Percentiles rank a stretch among this genome's conserved stretches.
Conservation (phyloP, 1,284 basidiomycete genomes). For the Singerocomus rubriflavus region DNA sequence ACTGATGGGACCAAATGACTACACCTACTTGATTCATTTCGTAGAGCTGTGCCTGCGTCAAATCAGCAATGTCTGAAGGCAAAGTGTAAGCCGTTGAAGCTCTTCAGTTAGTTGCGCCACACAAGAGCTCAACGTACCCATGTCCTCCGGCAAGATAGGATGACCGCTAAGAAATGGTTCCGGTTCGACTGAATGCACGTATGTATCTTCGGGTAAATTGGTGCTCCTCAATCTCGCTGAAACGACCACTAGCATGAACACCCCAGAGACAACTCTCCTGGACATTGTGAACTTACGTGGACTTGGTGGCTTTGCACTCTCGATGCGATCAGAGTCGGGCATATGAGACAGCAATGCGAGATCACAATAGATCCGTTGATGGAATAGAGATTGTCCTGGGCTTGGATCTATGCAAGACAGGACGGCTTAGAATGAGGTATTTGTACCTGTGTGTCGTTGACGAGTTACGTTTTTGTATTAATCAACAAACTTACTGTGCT, state of each 20-base stretch:
- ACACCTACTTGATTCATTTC: constrained; percentile 47
- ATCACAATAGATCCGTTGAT: not conserved
- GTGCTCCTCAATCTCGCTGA: constrained; percentile 30
- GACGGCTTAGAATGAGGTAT: not conserved
- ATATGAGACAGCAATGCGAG: constrained; percentile 12
- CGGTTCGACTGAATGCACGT: not conserved
- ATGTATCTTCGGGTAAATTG: constrained; percentile 22
- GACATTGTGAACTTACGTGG: constrained; percentile 21
- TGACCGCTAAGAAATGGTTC: constrained; percentile 29
- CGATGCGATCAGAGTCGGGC: constrained; percentile 5
- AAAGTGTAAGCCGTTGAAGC: not conserved
- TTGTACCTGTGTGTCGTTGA: constrained; percentile 13
- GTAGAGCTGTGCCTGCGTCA: constrained; percentile 40
- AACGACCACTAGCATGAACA: not conserved
- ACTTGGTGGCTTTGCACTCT: constrained; percentile 20
- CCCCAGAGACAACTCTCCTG: not conserved
- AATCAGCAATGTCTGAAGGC: constrained; percentile 30
- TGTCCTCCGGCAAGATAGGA: constrained; percentile 31
- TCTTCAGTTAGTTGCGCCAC: not conserved
- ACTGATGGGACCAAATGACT: constrained; percentile 1
- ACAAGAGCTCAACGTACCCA: constrained; percentile 19
- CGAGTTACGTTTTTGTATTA: not conserved
- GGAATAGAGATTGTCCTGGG: not conserved
- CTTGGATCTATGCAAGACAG: not conserved
- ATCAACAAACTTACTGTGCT: not conserved